phyloP scores from a whole-genome alignment of 306 rosid genomes.

The Lagenaria siceraria region DNA sequence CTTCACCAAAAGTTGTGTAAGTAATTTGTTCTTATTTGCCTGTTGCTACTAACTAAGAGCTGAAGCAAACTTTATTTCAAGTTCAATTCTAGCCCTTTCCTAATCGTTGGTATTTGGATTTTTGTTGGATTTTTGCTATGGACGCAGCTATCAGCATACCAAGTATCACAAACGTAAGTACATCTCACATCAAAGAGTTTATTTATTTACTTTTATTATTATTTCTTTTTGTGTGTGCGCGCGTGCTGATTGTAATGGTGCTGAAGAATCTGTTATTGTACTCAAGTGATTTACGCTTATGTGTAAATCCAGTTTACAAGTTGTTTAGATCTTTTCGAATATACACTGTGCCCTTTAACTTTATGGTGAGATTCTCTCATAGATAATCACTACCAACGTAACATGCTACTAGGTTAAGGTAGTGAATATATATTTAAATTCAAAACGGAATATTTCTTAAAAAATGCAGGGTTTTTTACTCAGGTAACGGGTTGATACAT shows the following conservation, averaged over 20 bases:
- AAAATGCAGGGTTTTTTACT: background rate
- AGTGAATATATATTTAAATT: background rate
- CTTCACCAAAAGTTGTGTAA: conserved; percentile 98
- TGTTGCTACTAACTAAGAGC: background rate
- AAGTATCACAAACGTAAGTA: conserved; percentile 98
- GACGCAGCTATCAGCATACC: conserved; percentile 95
- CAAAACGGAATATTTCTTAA: background rate
- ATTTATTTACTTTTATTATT: background rate
- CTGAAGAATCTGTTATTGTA: background rate
- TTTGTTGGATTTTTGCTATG: conserved; percentile 33
- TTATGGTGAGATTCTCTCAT: background rate
- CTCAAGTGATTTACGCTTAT: background rate
- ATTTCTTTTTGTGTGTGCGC: background rate
- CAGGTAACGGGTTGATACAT: background rate
- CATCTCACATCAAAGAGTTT: conserved; percentile 12
- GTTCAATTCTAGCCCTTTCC: background rate
- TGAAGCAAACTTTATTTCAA: background rate
- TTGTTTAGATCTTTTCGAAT: background rate
- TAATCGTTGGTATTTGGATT: conserved; percentile 14
- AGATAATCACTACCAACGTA: background rate
- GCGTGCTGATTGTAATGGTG: background rate
- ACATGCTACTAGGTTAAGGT: background rate
- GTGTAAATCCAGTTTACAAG: background rate
- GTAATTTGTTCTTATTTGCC: conserved; percentile 19
- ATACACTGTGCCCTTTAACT: background rate